phyloP scores from a whole-genome alignment of 2,329 filamentous ascomycete genomes.

The Berkeleyomyces basicola region DNA sequence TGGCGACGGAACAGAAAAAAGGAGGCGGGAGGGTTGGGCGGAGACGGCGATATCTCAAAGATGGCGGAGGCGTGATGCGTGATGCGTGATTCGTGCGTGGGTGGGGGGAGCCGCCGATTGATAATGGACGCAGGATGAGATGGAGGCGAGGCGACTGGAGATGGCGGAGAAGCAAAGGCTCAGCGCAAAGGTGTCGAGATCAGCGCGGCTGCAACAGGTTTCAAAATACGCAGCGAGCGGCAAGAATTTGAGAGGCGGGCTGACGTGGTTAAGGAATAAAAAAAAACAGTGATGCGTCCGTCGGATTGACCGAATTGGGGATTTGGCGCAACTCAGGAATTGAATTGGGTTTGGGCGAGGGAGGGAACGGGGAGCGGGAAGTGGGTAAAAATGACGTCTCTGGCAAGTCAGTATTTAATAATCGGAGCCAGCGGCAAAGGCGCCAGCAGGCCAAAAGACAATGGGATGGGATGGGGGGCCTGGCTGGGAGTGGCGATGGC shows the following conservation, averaged over 20 bases:
- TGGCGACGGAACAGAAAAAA: neutral
- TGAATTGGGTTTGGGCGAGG: neutral
- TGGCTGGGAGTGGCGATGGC: too few relatives aligned
- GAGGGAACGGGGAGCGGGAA: too few relatives aligned
- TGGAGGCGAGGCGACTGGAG: neutral
- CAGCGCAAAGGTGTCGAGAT: too few relatives aligned
- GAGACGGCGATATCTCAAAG: neutral
- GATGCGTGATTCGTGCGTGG: neutral
- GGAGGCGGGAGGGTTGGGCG: neutral
- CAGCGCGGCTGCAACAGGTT: too few relatives aligned
- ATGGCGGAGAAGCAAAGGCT: neutral
- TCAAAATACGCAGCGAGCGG: too few relatives aligned
- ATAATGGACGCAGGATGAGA: neutral
- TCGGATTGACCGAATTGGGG: neutral
- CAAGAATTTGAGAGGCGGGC: neutral
- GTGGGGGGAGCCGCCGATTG: neutral
- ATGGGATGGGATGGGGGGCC: too few relatives aligned
- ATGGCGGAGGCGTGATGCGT: neutral
- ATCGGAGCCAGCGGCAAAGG: neutral
- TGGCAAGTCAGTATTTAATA: neutral
- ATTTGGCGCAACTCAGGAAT: neutral
- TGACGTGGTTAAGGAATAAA: neutral
- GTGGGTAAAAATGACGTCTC: neutral
- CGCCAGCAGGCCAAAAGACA: neutral
- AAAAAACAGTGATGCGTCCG: neutral